Evolutionary conservation across 371 early-diverging fungal species (phyloP).

Genomic region (Mucor circinelloides): DNA sequence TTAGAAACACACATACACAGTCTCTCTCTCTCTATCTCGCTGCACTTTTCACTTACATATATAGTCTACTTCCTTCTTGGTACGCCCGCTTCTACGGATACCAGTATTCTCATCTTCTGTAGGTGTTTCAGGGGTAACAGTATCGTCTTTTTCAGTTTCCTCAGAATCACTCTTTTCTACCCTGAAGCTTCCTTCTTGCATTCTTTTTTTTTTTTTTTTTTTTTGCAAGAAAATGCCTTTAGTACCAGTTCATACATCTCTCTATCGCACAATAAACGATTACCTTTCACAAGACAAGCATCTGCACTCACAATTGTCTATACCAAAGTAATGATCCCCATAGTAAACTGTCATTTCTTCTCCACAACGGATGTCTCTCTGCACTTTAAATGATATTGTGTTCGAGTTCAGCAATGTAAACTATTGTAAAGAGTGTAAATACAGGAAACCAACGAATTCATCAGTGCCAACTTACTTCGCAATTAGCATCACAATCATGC

Average conservation of each 20-base stretch:
- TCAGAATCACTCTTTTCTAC: not conserved
- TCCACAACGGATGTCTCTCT: conserved; percentile 69
- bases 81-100: conserved; percentile 21
- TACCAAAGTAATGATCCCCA: conserved; percentile 86
- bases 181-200: conserved; percentile 11
- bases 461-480: conserved; percentile 38
- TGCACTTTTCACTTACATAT: conserved; percentile 6
- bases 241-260: not conserved
- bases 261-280: not conserved
- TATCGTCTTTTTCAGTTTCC: not conserved
- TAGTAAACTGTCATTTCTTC: conserved; percentile 89
- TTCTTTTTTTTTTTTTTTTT: too few species aligned
- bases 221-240: not conserved
- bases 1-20: too few species aligned
- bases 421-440: conserved; percentile 15
- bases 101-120: not conserved
- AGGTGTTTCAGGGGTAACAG: not conserved
- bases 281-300: conserved; percentile 84
- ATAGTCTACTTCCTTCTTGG: conserved; percentile 14
- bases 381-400: conserved; percentile 76
- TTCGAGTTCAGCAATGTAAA: conserved; percentile 60
- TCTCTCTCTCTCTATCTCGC: not conserved
- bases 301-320: conserved; percentile 81
- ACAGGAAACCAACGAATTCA: not conserved
- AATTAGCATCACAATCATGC: conserved; percentile 90